A percentile compares a stretch with the other conserved stretches of the same genome.
Conservation (phyloP, 331 rosid genomes). For the Phaseolus coccineus region DNA sequence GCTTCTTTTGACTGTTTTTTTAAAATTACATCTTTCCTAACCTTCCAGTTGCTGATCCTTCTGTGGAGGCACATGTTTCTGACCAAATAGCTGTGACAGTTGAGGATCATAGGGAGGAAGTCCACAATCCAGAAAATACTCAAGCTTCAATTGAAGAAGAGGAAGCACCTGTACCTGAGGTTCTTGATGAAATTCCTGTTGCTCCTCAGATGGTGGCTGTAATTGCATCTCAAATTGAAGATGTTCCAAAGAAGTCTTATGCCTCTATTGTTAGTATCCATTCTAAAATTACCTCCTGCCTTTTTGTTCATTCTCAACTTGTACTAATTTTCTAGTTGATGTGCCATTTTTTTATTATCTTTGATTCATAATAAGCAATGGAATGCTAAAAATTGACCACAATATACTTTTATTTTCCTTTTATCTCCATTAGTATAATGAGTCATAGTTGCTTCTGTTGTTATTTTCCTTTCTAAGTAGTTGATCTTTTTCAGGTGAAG, state of each 20-base stretch:
- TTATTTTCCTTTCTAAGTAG: constrained; percentile 36
- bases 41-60: constrained; percentile 49
- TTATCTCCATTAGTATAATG: background rate
- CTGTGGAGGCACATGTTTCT: constrained; percentile 49
- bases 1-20: constrained; percentile 1
- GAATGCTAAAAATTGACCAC: background rate
- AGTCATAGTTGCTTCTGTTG: constrained; percentile 10
- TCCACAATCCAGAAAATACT: constrained; percentile 52
- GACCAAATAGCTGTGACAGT: constrained; percentile 48
- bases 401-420: constrained; percentile 8
- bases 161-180: constrained; percentile 62
- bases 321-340: background rate
- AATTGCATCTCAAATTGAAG: constrained; percentile 59
- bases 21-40: background rate
- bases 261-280: constrained; percentile 77
- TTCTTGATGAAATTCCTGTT: constrained; percentile 69
- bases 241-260: constrained; percentile 76
- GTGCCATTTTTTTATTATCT: background rate
- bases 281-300: constrained; percentile 12
- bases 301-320: constrained; percentile 6
- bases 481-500: constrained; percentile 56
- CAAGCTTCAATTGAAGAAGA: constrained; percentile 58
- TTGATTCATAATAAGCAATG: constrained; percentile 1
- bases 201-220: constrained; percentile 58
- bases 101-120: constrained; percentile 58